Evolutionary conservation across 116 monocot genomes (phyloP).

Genomic region (Zostera marina): DNA sequence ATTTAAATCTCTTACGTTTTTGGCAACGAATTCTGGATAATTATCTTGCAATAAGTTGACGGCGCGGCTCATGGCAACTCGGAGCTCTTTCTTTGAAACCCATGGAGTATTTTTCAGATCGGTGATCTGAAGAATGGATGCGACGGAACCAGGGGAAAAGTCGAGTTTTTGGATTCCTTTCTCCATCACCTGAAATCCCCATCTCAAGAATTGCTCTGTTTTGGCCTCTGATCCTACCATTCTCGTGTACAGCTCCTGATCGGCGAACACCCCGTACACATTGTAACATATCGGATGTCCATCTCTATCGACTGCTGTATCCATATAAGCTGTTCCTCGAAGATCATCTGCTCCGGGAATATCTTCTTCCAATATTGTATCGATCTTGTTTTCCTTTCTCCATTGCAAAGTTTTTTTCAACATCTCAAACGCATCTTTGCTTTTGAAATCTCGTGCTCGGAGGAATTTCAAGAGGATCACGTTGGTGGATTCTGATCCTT

Average conservation of each 20-base stretch:
- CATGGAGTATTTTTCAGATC: conserved; percentile 12
- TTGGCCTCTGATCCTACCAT: conserved; percentile 40
- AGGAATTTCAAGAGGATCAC: conserved; percentile 73
- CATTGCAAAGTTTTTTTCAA: conserved; percentile 36
- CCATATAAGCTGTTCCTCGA: conserved; percentile 33
- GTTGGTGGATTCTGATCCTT: conserved; percentile 27
- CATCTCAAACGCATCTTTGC: conserved; percentile 52
- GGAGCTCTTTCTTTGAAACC: conserved; percentile 25
- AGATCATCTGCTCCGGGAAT: conserved; percentile 13
- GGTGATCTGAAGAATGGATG: conserved; percentile 9
- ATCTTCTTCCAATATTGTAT: conserved; percentile 23
- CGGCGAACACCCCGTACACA: conserved; percentile 31
- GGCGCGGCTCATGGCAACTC: conserved; percentile 25
- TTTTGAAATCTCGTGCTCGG: conserved; percentile 67
- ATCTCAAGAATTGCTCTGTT: conserved; percentile 32
- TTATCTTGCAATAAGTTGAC: conserved; percentile 33
- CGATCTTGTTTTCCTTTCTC: conserved; percentile 32
- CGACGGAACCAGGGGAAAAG: conserved; percentile 3
- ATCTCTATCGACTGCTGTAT: conserved; percentile 39
- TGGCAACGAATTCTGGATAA: conserved; percentile 45
- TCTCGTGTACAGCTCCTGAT: conserved; percentile 19
- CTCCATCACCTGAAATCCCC: conserved; percentile 60
- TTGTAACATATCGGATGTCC: conserved; percentile 72
- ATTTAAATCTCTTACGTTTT: conserved; percentile 16
- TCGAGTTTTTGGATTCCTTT: conserved; percentile 34